Percentiles rank a stretch among this genome's conserved stretches.
Evolutionary conservation across 208 protist genomes (phyloP).

Genomic region (Acanthamoeba culbertsoni): DNA sequence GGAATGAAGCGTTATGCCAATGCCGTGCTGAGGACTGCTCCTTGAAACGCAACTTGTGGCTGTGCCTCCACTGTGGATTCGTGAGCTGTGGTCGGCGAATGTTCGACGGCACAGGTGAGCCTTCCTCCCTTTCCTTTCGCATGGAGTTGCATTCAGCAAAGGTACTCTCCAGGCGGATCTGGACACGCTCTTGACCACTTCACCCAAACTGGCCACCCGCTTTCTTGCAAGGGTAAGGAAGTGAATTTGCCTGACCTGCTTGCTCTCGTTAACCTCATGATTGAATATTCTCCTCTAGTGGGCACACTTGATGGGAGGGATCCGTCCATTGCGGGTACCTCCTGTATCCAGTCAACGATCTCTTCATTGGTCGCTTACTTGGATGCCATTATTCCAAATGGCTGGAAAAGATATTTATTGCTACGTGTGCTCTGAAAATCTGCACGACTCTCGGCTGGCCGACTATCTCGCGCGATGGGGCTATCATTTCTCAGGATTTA

Average conservation of each 20-base stretch:
- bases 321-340: not conserved
- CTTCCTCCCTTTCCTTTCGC: not conserved
- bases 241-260: not conserved
- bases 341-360: not conserved
- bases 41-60: not conserved
- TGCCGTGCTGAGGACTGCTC: not conserved
- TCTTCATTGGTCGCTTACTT: not conserved
- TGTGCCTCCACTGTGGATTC: not conserved
- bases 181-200: not conserved
- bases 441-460: not conserved
- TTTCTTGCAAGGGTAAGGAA: constrained; percentile 2
- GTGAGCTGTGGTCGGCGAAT: not conserved
- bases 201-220: not conserved
- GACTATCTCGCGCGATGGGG: not conserved
- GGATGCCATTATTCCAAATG: not conserved
- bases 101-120: not conserved
- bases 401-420: not conserved
- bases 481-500: too few relatives aligned
- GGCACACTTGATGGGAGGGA: not conserved
- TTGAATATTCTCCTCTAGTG: not conserved
- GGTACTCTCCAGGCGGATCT: not conserved
- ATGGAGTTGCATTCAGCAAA: not conserved
- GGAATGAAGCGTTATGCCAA: not conserved
- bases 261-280: too few relatives aligned
- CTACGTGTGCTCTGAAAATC: not conserved